Percentiles rank a stretch among this genome's conserved stretches.
Conservation (phyloP, 208 protist species). For the Ichthyophonus hoferi region DNA sequence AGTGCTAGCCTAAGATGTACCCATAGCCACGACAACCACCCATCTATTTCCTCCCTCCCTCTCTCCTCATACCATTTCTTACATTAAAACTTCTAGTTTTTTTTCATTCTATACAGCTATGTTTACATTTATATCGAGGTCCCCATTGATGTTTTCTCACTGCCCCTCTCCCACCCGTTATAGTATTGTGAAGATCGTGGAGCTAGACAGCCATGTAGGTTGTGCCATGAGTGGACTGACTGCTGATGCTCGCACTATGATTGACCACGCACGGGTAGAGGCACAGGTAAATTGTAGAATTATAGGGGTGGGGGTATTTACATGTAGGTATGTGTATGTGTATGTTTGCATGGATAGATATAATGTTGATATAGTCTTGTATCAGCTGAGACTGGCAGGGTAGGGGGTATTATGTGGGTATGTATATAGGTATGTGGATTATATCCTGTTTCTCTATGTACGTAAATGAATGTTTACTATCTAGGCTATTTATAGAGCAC, state of each 20-base stretch:
- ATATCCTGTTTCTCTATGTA: not conserved
- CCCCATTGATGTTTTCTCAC: no score
- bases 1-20: no score
- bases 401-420: not conserved
- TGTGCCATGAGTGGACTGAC: constrained; percentile 92
- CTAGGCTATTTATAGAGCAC: not conserved
- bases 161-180: not conserved
- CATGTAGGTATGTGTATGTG: not conserved
- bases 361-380: not conserved
- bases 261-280: constrained; percentile 95
- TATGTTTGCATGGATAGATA: not conserved
- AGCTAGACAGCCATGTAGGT: constrained; percentile 43
- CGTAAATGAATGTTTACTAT: not conserved
- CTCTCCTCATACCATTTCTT: no score
- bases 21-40: no score
- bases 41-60: no score
- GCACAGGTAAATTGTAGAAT: constrained; percentile 60
- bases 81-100: no score
- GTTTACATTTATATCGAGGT: no score
- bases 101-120: no score
- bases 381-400: not conserved
- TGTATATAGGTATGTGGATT: not conserved
- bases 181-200: constrained; percentile 26
- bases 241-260: constrained; percentile 94
- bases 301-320: not conserved